phyloP scores from a whole-genome alignment of 1,284 basidiomycete species.

The Amylostereum areolatum region DNA sequence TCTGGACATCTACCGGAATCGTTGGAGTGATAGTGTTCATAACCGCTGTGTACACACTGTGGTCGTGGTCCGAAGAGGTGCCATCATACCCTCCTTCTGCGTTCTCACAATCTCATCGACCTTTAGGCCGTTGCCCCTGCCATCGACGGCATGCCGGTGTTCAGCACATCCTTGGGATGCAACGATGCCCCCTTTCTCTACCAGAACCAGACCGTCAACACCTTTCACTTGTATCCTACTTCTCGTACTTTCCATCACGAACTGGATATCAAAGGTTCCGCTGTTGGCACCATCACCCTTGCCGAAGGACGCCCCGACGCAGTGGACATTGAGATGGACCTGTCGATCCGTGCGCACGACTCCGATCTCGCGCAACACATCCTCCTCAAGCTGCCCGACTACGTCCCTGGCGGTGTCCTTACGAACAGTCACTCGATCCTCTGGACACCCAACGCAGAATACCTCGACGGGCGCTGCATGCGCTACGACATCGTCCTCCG shows the following conservation, averaged over 20 bases:
- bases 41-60: neutral
- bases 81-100: neutral
- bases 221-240: constrained; percentile 34
- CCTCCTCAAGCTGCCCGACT: constrained; percentile 25
- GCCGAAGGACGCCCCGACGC: constrained; percentile 19
- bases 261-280: constrained; percentile 40
- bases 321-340: constrained; percentile 40
- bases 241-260: constrained; percentile 30
- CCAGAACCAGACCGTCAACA: constrained; percentile 29
- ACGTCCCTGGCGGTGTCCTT: constrained; percentile 24
- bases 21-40: neutral
- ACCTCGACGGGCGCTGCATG: constrained; percentile 33
- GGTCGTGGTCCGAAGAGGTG: neutral
- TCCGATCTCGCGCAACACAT: constrained; percentile 28
- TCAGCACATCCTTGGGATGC: constrained; percentile 48
- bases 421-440: constrained; percentile 33
- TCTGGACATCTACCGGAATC: neutral
- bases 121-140: constrained; percentile 28
- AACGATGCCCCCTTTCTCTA: constrained; percentile 35
- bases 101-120: neutral
- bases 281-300: constrained; percentile 46
- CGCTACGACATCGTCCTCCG: constrained; percentile 49
- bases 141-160: constrained; percentile 48
- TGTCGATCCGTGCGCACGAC: constrained; percentile 39
- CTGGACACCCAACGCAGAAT: constrained; percentile 16